Evolutionary conservation across 352 stramenopile genomes (phyloP), one percentile per base, ranked within the genome.

Genomic region (Pythium phragmiticola): DNA sequence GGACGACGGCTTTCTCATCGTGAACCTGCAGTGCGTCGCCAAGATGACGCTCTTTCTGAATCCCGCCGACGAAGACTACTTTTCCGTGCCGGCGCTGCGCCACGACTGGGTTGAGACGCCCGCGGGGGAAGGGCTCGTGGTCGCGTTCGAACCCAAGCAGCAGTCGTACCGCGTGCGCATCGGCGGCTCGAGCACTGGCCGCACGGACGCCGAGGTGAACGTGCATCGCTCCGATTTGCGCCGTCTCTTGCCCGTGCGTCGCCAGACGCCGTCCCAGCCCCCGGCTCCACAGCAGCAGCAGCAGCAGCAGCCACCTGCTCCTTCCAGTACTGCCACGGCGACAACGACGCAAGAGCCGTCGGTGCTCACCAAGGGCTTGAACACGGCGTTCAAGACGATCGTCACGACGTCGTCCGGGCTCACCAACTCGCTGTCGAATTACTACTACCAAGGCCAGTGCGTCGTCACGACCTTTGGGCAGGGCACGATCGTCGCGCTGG

Each of bases 381-480:
- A 75, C 47, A 71, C 68, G 46, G 75, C 75, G 26, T 57, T 89
- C 21, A 86, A 87, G 63, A 83, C 71, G 42, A 75, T 90, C 60
- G 84, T 78, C 11, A 78, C 70, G 39, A 89, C 81, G 2, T 90
- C 83, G 11, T 76, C 76, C 34, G 74, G 66, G 3, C 60, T 83
- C 51, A 77, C 76, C 4, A 62, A 64, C 41, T 78, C 76, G 37
- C 79, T 91, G 16, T 80, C 82, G 5, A 91, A 80, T 68, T 84
- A 81, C 53, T 90, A 88, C 61, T 80, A 87, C 58, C 73, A 87
- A 12, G 84, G 84, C 23, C 80, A 90, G 73, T 87, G 71, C 30
- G 84, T 93, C 55, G 75, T 91, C 59, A 91, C 84, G 36, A 82
- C 78, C 45, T 89, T 80, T 50, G 84, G 84, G 33, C 66, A 78